Evolutionary conservation across 1,284 basidiomycete species (phyloP).

Genomic region (Leccinum huronense): DNA sequence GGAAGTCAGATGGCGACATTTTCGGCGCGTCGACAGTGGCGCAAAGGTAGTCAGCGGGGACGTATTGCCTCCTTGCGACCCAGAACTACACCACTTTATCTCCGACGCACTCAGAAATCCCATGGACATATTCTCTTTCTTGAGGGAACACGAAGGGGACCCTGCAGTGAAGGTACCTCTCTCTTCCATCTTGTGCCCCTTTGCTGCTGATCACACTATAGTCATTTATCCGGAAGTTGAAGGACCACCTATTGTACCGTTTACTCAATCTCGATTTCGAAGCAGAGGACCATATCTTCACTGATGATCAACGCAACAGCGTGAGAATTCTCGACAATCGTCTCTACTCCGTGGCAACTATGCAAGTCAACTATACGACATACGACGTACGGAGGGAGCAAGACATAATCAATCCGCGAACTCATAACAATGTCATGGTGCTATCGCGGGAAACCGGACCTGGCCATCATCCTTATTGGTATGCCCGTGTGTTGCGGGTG

Average conservation of each 20-base stretch:
- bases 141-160: slow-evolving; percentile 6
- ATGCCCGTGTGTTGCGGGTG: slow-evolving; percentile 20
- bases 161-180: slow-evolving; percentile 10
- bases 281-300: slow-evolving; percentile 11
- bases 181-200: no score
- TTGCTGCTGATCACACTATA: neutral
- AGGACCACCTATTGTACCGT: slow-evolving; percentile 12
- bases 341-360: slow-evolving; percentile 34
- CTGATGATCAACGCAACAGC: slow-evolving; percentile 6
- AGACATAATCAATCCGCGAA: slow-evolving; percentile 40
- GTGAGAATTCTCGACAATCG: slow-evolving; percentile 28
- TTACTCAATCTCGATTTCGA: slow-evolving; percentile 9
- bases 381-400: slow-evolving; percentile 41
- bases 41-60: neutral
- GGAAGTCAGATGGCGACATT: slow-evolving; percentile 7
- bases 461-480: slow-evolving; percentile 24
- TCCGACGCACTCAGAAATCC: neutral
- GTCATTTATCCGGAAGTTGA: slow-evolving; percentile 14
- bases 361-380: slow-evolving; percentile 44
- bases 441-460: slow-evolving; percentile 25
- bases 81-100: slow-evolving; percentile 14
- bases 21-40: neutral
- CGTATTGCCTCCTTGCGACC: neutral
- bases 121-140: slow-evolving; percentile 4
- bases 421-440: slow-evolving; percentile 37